These are phyloP conservation scores for Exsudoporus frostii DNA, from an alignment of 768 basidiomycete species.

Conservation along the genomic window DNA sequence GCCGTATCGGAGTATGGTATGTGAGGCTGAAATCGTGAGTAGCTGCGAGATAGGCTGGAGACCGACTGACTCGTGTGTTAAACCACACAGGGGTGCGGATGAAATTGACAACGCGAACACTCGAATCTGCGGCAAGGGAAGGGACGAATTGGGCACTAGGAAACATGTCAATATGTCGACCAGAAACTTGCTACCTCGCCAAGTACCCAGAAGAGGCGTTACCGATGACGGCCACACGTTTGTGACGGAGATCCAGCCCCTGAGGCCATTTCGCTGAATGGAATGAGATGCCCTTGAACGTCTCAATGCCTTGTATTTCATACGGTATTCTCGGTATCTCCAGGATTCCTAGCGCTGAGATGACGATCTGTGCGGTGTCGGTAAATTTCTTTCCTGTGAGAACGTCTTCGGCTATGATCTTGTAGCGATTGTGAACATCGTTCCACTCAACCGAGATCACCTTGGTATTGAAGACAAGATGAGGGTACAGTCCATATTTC, in stretches of 20 bases:
- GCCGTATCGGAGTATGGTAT: slow-evolving; percentile 38
- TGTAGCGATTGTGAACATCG: slow-evolving; percentile 32
- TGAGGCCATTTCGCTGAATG: slow-evolving; percentile 53
- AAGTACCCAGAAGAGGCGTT: slow-evolving; percentile 63
- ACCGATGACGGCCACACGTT: slow-evolving; percentile 46
- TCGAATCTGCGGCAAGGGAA: slow-evolving; percentile 47
- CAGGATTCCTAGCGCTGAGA: slow-evolving; percentile 50
- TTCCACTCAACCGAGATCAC: slow-evolving; percentile 50
- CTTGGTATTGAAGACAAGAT: slow-evolving; percentile 41
- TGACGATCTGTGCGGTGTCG: slow-evolving; percentile 43
- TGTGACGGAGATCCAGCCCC: slow-evolving; percentile 39
- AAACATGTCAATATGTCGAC: not conserved
- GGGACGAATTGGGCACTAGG: slow-evolving; percentile 62
- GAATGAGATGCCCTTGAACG: slow-evolving; percentile 48
- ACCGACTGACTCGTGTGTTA: slow-evolving; percentile 34
- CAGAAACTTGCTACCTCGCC: not conserved
- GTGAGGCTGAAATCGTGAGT: slow-evolving; percentile 33
- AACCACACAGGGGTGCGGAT: slow-evolving; percentile 62
- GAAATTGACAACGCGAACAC: slow-evolving; percentile 56
- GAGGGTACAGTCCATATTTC: slow-evolving; percentile 41
- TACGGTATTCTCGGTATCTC: slow-evolving; percentile 41
- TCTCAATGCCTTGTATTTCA: slow-evolving; percentile 32
- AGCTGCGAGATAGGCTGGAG: not conserved
- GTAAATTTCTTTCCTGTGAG: slow-evolving; percentile 28
- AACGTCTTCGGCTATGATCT: slow-evolving; percentile 33